A percentile compares a stretch with the other conserved stretches of the same genome.
These are phyloP conservation scores for Phialophora tarda DNA, from an alignment of 2,329 filamentous ascomycete genomes.

Conservation along the genomic window DNA sequence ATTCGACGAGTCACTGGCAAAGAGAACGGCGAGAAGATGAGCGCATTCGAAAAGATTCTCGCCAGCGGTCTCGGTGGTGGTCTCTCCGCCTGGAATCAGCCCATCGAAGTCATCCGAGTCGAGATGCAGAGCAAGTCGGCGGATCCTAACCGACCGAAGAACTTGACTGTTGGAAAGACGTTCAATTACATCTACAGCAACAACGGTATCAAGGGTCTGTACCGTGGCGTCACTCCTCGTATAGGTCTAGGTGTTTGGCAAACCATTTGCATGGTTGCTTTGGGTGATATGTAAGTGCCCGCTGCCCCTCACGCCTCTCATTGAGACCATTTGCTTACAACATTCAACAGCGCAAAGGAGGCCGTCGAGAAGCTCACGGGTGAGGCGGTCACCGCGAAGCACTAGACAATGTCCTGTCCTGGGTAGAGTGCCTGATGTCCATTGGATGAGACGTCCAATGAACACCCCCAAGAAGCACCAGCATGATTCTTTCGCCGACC, in stretches of 20 bases:
- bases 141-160: slow-evolving; percentile 97
- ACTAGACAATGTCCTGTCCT: slow-evolving; percentile 52
- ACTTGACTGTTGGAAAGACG: slow-evolving; percentile 91
- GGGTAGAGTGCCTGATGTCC: background rate
- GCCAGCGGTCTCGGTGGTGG: slow-evolving; percentile 89
- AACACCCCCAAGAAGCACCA: background rate
- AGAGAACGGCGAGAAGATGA: slow-evolving; percentile 77
- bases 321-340: slow-evolving; percentile 37
- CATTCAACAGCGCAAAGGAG: slow-evolving; percentile 63
- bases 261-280: slow-evolving; percentile 99
- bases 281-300: slow-evolving; percentile 88
- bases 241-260: slow-evolving; percentile 98
- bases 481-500: background rate
- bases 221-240: slow-evolving; percentile 91
- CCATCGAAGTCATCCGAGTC: slow-evolving; percentile 98
- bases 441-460: background rate
- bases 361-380: slow-evolving; percentile 69
- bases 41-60: slow-evolving; percentile 82
- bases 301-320: background rate
- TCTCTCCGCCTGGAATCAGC: slow-evolving; percentile 97
- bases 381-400: slow-evolving; percentile 68
- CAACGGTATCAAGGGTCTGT: slow-evolving; percentile 89
- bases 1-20: slow-evolving; percentile 82
- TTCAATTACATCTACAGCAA: slow-evolving; percentile 84
- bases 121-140: slow-evolving; percentile 99